Base-by-base conservation (phyloP, 306 rosid genomes). In the Prunus padus region DNA sequence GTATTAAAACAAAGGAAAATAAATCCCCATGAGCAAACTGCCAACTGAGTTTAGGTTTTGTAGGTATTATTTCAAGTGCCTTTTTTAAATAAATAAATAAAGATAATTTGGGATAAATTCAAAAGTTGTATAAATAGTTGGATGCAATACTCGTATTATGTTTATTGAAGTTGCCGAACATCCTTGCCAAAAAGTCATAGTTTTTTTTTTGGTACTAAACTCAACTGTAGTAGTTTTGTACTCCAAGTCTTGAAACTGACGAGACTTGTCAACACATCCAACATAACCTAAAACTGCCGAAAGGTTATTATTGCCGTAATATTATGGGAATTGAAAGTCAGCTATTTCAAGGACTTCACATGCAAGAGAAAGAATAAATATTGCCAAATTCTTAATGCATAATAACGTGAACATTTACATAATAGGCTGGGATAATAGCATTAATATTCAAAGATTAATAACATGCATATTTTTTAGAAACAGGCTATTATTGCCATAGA, bases 341-440 rank as follows among this genome's bases (percentile, higher is more conserved):
- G 98, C 85, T 96, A 97, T 79, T 96, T 90, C 81, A 96, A 76
- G 51, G 99, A 98, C 83, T 96, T 96, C 85, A 96, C 97, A 98
- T 96, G 87, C 80, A 85, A 77, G 68, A 84, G 55, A 79, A 82
- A 81, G 64, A n/a, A n/a, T n/a, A n/a, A n/a, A n/a, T n/a, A 71
- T 78, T 55, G 62, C 19, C 14, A 31, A 73, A 16, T 37, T 46
- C 45, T 63, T 33, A 44, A 63, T 63, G 20, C 52, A 68, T 40
- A 56, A 11, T 2, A 45, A 62, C 2, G 55, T 22, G 8, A n/a
- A 45, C 52, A 52, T 44, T 69, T 54, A 15, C 30, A 66, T 30
- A 57, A 49, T 56, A 46, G 22, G 65, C 52, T 65, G 37, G 54
- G 60, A 62, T 20, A 25, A 12, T 23, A 78, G 5, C 37, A 28